Evolutionary conservation across 75 land plant genomes (phyloP).

Genomic region (Picea glauca): DNA sequence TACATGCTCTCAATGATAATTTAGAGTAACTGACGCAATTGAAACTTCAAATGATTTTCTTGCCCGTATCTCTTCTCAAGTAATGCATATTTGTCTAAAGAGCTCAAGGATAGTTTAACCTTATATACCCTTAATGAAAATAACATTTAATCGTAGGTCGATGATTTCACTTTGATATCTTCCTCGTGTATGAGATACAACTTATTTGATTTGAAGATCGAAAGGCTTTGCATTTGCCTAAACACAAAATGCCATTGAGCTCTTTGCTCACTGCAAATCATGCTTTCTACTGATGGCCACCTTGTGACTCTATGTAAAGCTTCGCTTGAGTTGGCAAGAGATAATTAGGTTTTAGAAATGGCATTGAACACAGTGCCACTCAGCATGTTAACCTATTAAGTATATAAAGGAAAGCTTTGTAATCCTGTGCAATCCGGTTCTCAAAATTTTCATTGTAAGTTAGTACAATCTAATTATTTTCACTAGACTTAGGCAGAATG

Average conservation of each 20-base stretch:
- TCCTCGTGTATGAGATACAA: too few species aligned
- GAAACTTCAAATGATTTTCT: too few species aligned
- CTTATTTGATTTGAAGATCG: neutral
- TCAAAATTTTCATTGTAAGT: neutral
- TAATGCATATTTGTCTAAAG: too few species aligned
- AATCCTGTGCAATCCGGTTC: neutral
- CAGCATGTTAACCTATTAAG: neutral
- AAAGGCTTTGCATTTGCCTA: neutral
- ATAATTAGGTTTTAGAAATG: too few species aligned
- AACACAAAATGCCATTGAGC: neutral
- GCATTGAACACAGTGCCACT: neutral
- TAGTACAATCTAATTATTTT: neutral
- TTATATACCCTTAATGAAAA: too few species aligned
- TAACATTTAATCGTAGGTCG: too few species aligned
- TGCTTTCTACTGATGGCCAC: neutral
- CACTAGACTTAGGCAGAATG: neutral
- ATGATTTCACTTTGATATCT: too few species aligned
- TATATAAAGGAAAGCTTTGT: neutral
- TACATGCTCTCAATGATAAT: too few species aligned
- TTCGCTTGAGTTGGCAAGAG: too few species aligned
- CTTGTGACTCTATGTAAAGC: neutral
- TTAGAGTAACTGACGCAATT: too few species aligned
- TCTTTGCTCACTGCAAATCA: neutral
- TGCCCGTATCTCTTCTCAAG: too few species aligned
- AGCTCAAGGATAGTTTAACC: too few species aligned